Evolutionary conservation across 2,329 filamentous ascomycete species (phyloP).

Genomic region (Colletotrichum noveboracense): DNA sequence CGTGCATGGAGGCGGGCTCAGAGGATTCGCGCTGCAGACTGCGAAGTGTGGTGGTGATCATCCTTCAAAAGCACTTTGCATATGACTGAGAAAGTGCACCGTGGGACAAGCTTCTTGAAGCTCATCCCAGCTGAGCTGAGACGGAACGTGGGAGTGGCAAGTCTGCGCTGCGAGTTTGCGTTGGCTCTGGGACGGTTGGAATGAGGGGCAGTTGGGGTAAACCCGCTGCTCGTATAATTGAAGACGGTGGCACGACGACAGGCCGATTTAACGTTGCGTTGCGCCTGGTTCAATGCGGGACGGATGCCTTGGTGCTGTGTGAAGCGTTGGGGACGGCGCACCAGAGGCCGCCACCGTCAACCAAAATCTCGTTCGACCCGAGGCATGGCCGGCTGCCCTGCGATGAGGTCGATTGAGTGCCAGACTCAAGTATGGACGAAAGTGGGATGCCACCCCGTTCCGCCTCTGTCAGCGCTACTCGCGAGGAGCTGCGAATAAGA

Average conservation of each 20-base stretch:
- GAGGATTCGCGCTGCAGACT: neutral
- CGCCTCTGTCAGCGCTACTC: constrained; percentile 4
- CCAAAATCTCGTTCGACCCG: neutral
- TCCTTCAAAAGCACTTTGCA: neutral
- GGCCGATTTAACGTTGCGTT: neutral
- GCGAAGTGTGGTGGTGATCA: neutral
- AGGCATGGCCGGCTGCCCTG: neutral
- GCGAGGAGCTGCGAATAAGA: neutral
- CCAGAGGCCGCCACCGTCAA: neutral
- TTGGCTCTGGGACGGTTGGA: neutral
- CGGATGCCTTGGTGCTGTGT: neutral
- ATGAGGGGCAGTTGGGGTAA: neutral
- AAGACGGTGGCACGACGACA: neutral
- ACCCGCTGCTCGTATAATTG: neutral
- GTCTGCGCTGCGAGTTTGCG: neutral
- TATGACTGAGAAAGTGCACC: neutral
- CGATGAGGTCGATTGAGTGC: neutral
- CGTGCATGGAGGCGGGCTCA: neutral
- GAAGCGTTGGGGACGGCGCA: neutral
- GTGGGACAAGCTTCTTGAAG: neutral
- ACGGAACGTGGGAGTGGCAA: neutral
- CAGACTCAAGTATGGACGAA: neutral
- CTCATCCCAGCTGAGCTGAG: neutral
- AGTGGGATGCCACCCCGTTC: neutral
- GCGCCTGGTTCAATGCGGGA: neutral